Evolutionary conservation across 2,329 filamentous ascomycete genomes (phyloP).

Genomic region (Raffaelea arxii): DNA sequence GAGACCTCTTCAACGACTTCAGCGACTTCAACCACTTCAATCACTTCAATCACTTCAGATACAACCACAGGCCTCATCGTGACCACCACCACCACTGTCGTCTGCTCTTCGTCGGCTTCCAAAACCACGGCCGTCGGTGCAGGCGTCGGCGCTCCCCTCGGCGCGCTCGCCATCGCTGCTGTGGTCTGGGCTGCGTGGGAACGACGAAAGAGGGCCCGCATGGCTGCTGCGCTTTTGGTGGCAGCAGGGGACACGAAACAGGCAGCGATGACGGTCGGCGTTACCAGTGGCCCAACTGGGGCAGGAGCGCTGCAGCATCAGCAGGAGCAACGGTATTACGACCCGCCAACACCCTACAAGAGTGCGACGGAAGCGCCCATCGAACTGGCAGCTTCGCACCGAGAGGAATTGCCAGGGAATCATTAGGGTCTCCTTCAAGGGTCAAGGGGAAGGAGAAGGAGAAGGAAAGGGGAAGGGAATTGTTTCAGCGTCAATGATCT

Average conservation of each 20-base stretch:
- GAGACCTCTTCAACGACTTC: background rate
- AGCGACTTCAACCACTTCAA: background rate
- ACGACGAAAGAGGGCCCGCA: slow-evolving; percentile 5
- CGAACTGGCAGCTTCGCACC: too few species aligned
- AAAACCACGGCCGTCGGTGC: slow-evolving; percentile 8
- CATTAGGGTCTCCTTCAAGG: too few species aligned
- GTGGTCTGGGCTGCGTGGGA: slow-evolving; percentile 10
- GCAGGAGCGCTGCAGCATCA: too few species aligned
- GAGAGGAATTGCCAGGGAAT: too few species aligned
- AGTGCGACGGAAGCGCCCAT: too few species aligned
- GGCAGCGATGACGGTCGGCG: background rate
- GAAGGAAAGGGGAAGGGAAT: too few species aligned
- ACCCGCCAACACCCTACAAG: too few species aligned
- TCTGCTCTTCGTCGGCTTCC: background rate
- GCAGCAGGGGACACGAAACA: slow-evolving; percentile 2
- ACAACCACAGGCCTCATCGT: background rate
- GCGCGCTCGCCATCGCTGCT: slow-evolving; percentile 2
- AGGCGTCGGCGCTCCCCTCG: slow-evolving; percentile 9
- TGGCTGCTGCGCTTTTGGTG: too few species aligned
- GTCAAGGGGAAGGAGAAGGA: too few species aligned
- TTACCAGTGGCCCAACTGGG: background rate
- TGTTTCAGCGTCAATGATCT: too few species aligned
- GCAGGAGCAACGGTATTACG: too few species aligned
- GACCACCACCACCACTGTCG: background rate
- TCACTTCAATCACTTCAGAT: background rate